A percentile compares a stretch with the other conserved stretches of the same genome.
These are phyloP conservation scores for Dictyostelium citrinum DNA, from an alignment of 78 protist species.

Conservation along the genomic window DNA sequence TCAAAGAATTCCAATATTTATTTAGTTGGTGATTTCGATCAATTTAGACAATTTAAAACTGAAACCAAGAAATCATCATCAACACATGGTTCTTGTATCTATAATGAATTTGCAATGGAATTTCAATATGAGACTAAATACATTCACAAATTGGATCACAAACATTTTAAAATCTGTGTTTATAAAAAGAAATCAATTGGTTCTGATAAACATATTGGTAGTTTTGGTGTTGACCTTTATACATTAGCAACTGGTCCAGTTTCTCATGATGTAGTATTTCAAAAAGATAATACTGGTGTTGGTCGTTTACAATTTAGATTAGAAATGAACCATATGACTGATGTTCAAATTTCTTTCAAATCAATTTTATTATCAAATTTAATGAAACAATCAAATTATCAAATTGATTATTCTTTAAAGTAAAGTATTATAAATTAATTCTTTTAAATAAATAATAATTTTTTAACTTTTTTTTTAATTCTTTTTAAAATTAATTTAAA, in stretches of 20 bases:
- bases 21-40: slow-evolving; percentile 23
- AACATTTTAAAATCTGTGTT: neutral
- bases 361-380: slow-evolving; percentile 1
- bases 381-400: neutral
- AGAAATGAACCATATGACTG: slow-evolving; percentile 27
- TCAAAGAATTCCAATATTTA: slow-evolving; percentile 8
- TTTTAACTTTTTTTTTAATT: neutral
- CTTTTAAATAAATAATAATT: neutral
- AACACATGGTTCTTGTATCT: neutral
- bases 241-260: slow-evolving; percentile 76
- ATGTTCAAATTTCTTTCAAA: neutral
- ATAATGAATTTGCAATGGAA: neutral
- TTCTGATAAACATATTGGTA: slow-evolving; percentile 42
- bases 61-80: slow-evolving; percentile 17
- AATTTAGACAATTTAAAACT: slow-evolving; percentile 37
- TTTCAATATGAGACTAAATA: slow-evolving; percentile 61
- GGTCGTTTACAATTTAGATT: slow-evolving; percentile 25
- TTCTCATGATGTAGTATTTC: slow-evolving; percentile 22
- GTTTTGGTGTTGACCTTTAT: slow-evolving; percentile 49
- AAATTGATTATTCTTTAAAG: slow-evolving; percentile 65
- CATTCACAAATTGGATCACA: slow-evolving; percentile 38
- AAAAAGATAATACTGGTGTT: slow-evolving; percentile 33
- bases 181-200: slow-evolving; percentile 46
- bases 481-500: neutral
- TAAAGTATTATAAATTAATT: neutral